Evolutionary conservation across 2,329 filamentous ascomycete species (phyloP).

Genomic region (Xylaria digitata): DNA sequence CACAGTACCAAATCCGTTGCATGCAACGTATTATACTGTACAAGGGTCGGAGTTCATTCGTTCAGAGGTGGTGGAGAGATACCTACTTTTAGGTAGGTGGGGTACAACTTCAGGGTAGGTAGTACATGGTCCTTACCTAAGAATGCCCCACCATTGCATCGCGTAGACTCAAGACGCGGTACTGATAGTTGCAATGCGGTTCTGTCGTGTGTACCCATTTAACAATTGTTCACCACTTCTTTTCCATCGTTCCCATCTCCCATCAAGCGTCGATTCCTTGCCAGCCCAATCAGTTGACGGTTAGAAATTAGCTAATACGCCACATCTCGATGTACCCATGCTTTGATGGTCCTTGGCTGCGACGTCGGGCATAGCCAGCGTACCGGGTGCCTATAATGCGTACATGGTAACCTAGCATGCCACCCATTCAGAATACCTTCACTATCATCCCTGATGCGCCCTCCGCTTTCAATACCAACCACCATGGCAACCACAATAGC

Average conservation of each 20-base stretch:
- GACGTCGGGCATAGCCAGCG: conserved; percentile 22
- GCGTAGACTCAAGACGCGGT: conserved; percentile 13
- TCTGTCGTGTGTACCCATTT: background rate
- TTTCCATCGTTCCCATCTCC: background rate
- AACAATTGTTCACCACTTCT: conserved; percentile 10
- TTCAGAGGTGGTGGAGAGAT: conserved; percentile 1
- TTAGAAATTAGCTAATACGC: background rate
- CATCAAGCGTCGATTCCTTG: background rate
- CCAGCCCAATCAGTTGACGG: background rate
- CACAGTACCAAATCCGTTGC: no score
- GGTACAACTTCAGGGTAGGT: background rate
- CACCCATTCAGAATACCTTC: conserved; percentile 53
- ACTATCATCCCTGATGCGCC: conserved; percentile 52
- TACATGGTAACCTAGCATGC: conserved; percentile 30
- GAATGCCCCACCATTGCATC: background rate
- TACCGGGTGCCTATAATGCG: background rate
- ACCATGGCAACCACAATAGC: conserved; percentile 20
- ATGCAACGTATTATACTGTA: no score
- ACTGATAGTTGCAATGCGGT: background rate
- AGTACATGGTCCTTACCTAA: conserved; percentile 6
- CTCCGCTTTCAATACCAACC: conserved; percentile 41
- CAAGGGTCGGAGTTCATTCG: no score
- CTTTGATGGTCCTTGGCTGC: conserved; percentile 14
- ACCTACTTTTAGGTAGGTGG: background rate
- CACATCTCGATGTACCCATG: conserved; percentile 26